These are phyloP conservation scores for Coemansia sp. DNA, from an alignment of 192 early-diverging fungal genomes.

Conservation along the genomic window DNA sequence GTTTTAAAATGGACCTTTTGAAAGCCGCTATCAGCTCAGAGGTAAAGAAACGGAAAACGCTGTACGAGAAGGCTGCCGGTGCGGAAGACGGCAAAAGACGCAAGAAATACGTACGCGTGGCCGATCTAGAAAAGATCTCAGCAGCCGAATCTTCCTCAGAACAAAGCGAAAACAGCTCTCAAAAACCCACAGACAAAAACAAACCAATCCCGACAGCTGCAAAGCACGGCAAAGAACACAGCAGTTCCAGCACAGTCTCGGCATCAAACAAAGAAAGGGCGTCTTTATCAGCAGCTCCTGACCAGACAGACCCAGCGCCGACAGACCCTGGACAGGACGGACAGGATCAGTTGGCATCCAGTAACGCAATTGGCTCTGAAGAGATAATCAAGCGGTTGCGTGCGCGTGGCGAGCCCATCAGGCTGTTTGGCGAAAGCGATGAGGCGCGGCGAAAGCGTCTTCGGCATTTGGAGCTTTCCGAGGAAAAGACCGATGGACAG, in stretches of 20 bases:
- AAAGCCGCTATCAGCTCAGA: conserved; percentile 65
- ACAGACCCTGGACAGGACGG: conserved; percentile 4
- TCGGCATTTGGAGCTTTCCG: conserved; percentile 76
- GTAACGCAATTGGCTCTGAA: conserved; percentile 59
- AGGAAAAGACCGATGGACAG: conserved; percentile 83
- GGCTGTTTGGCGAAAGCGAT: conserved; percentile 90
- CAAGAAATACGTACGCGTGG: conserved; percentile 84
- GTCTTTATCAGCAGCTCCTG: too few relatives aligned
- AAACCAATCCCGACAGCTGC: too few relatives aligned
- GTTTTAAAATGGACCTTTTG: conserved; percentile 57
- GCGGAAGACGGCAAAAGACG: conserved; percentile 27
- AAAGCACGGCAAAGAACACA: too few relatives aligned
- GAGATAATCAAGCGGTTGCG: conserved; percentile 83
- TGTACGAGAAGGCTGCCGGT: conserved; percentile 44
- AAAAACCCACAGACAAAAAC: too few relatives aligned
- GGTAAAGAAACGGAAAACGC: conserved; percentile 71
- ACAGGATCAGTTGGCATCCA: background rate
- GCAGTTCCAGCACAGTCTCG: background rate
- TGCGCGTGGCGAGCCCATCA: conserved; percentile 84
- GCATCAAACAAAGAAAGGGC: background rate
- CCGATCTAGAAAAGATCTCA: conserved; percentile 65
- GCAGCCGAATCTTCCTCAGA: conserved; percentile 55
- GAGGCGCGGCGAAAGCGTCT: conserved; percentile 76
- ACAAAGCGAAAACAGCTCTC: conserved; percentile 51
- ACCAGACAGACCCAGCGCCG: too few relatives aligned